Evolutionary conservation across 176 grass and related monocot genomes (phyloP), one percentile per base, ranked within the genome.

Genomic region (Oryza meyeriana): DNA sequence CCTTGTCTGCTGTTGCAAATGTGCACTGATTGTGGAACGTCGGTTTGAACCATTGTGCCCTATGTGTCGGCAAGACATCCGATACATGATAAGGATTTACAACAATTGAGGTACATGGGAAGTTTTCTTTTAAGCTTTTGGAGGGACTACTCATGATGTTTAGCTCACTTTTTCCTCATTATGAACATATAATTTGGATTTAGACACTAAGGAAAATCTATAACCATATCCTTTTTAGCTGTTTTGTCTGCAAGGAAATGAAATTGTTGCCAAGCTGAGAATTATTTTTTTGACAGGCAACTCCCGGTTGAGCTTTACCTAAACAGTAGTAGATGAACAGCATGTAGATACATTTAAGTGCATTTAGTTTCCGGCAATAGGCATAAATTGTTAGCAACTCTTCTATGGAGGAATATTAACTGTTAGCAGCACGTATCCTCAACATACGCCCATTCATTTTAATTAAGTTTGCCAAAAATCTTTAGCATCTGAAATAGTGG

Each of bases 1-100:
- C 84, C 93, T 91, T 76, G 91, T 98, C 67, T 98, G 96, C 81
- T 98, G 96, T 57, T 86, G 82, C 64, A 88, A 69, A 2, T 98
- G 96, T 20, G 93, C 92, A 33, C 41, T 88, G 48, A 82, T 52
- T 73, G 83, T 98, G 8, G 89, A 86, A 71, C 76, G 84, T 45
- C 71, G 83, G 55, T 26, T 9, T 10, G 87, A 77, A 66, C 89
- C 90, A 29, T 88, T 86, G 59, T 98, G 96, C 35, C 96, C 96
- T 71, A 65, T 98, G 28, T 98, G 96, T 77, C 89, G 93, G 30
- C 93, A 95, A 75, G 84, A 71, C 62, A 89, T 98, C 58, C 76
- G 71, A 22, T 87, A 81, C 76, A 91, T 88, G 74, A 88, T 95
- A 14, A 93, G 93, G 74, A 91, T 98, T 66, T 98, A 95, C 24